These are phyloP conservation scores for Kurtzmaniella natalensis DNA, from an alignment of 1,139 yeast species.

Conservation along the genomic window DNA sequence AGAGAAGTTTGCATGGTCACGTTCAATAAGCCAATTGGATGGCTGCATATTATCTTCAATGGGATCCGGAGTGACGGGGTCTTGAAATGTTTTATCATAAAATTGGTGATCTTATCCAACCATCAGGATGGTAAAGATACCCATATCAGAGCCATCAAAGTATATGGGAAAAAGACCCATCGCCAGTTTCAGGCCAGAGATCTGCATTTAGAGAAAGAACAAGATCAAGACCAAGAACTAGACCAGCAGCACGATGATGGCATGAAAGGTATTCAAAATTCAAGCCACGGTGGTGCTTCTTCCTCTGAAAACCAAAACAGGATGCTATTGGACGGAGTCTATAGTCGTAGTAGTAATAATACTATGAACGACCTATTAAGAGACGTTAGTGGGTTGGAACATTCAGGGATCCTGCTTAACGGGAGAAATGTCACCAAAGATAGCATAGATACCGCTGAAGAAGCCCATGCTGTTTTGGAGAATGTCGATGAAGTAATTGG, in stretches of 20 bases:
- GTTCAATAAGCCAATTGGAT: conserved; percentile 74
- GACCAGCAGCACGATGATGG: too few relatives aligned
- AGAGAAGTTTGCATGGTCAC: conserved; percentile 67
- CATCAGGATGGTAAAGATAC: conserved; percentile 98
- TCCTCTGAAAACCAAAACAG: not conserved
- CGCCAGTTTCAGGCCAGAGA: not conserved
- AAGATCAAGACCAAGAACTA: conserved; percentile 2
- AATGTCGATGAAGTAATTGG: conserved; percentile 41
- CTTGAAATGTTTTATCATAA: conserved; percentile 68
- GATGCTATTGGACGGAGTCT: too few relatives aligned
- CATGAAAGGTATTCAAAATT: not conserved
- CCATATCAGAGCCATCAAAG: conserved; percentile 68
- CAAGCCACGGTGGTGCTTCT: not conserved
- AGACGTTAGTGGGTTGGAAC: conserved; percentile 15
- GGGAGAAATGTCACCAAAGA: conserved; percentile 8
- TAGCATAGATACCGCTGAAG: conserved; percentile 10
- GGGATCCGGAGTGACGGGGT: conserved; percentile 56
- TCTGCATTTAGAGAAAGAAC: not conserved
- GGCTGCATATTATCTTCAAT: conserved; percentile 73
- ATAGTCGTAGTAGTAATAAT: conserved; percentile 4
- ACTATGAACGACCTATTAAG: conserved; percentile 19
- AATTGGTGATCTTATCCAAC: conserved; percentile 68
- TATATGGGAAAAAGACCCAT: conserved; percentile 34
- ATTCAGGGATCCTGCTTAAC: conserved; percentile 8
- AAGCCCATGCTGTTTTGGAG: conserved; percentile 23